Evolutionary conservation across 306 rosid species (phyloP).

Genomic region (Ammopiptanthus mongolicus): DNA sequence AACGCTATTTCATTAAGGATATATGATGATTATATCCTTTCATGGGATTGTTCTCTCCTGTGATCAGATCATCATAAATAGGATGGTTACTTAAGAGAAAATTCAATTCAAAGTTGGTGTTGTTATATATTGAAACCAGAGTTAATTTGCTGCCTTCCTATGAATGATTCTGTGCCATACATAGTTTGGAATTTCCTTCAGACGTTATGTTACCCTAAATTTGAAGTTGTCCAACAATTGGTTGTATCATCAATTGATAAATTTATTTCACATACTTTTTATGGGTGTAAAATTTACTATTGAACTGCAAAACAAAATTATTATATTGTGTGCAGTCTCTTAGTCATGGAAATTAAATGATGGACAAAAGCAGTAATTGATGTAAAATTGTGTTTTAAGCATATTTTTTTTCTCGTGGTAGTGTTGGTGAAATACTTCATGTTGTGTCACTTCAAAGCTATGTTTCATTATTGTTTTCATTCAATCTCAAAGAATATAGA

Average conservation of each 20-base stretch:
- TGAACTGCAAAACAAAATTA: background rate
- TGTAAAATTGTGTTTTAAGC: background rate
- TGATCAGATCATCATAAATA: background rate
- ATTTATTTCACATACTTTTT: background rate
- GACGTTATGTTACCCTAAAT: background rate
- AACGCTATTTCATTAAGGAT: background rate
- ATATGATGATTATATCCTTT: background rate
- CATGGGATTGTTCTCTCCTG: background rate
- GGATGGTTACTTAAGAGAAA: background rate
- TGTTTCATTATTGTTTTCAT: background rate
- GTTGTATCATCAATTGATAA: background rate
- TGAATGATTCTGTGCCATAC: background rate
- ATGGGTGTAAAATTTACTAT: background rate
- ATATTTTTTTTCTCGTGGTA: background rate
- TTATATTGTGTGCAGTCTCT: background rate
- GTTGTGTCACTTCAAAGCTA: background rate
- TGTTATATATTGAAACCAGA: background rate
- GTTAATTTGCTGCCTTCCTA: background rate
- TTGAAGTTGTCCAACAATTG: background rate
- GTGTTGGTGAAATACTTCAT: background rate
- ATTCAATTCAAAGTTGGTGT: background rate
- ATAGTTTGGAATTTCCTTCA: slow-evolving; percentile 1
- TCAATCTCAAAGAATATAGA: background rate
- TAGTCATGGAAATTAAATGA: background rate
- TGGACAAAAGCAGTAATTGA: background rate